Evolutionary conservation across 2,329 filamentous ascomycete genomes (phyloP), one percentile per base, ranked within the genome.

Genomic region (Diaporthe australafricana): DNA sequence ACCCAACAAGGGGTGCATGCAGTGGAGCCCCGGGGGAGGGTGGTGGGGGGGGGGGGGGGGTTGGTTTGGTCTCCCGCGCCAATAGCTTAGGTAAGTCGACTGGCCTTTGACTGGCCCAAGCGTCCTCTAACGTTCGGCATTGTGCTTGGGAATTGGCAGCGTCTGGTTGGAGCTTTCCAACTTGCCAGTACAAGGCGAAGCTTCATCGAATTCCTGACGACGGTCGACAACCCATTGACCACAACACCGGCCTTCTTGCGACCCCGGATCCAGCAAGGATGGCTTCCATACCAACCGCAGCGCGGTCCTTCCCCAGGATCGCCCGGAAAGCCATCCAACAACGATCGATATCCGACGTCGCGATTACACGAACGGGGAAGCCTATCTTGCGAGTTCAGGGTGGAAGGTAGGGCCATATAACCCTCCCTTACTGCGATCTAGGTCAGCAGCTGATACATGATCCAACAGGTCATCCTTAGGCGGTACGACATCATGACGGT

Each of bases 331-430:
- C 86, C 76, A 79, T 85, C 77, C 84, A 86, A 78, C 86, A 85
- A 79, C 87, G 87, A 81, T 83, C 83, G 75, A 79, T 92, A 77
- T 93, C 94, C 81, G 96, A 99, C 87, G 89, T 99, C 80, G 88
- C 93, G 79, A 98, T 99, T 80, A 97, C 96, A 74, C 90, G 96
- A 79, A 99, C 96, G 72, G 96, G 96, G 83, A 98, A 98, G 88
- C 96, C 96, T 74, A 95, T 98, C 78, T 86, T 98, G 80, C 93
- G 95, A 79, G 87, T 93, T 71, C 91, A 95, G 80, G 96, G 96
- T 85, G 96, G 96, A 87, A 92, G 96, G 94, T 97, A 50, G 45
- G 27, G 84, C 84, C 84, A 90, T 82, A 60, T 45, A 77, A 42
- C 74, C 57, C 42, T 42, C 52, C 30, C 53, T 77, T 55, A 78